Evolutionary conservation across 768 basidiomycete species (phyloP).

Genomic region (Scleroderma citrinum): DNA sequence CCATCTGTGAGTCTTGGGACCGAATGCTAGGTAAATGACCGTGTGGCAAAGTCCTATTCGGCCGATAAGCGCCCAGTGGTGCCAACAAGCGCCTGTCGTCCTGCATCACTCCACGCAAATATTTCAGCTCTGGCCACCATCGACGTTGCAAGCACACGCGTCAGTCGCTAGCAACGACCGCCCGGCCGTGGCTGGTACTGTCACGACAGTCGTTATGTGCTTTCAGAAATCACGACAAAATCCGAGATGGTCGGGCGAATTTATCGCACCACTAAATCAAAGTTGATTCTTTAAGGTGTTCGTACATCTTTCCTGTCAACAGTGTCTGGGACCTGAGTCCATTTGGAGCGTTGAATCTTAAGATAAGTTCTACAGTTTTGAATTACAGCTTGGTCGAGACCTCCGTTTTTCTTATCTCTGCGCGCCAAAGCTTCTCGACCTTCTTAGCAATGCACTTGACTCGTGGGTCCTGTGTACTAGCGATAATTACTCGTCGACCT

Average conservation of each 20-base stretch:
- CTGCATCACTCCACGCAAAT: too few relatives aligned
- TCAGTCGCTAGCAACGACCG: too few relatives aligned
- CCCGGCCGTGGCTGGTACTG: too few relatives aligned
- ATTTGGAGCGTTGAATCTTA: neutral
- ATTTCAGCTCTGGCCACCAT: too few relatives aligned
- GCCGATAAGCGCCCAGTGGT: too few relatives aligned
- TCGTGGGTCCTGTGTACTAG: neutral
- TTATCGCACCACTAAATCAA: too few relatives aligned
- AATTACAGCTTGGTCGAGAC: neutral
- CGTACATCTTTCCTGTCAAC: neutral
- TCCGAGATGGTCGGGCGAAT: too few relatives aligned
- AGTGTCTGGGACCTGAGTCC: neutral
- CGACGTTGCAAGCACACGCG: too few relatives aligned
- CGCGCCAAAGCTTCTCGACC: neutral
- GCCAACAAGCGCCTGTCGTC: too few relatives aligned
- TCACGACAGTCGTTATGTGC: too few relatives aligned
- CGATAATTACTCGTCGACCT: neutral
- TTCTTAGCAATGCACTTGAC: neutral
- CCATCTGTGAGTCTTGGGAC: neutral
- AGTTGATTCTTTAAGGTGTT: too few relatives aligned
- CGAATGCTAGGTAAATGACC: neutral
- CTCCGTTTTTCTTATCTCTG: neutral
- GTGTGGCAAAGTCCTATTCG: neutral
- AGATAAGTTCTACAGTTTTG: neutral
- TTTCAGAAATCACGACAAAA: too few relatives aligned